Evolutionary conservation across 306 rosid genomes (phyloP).

Genomic region (Erythrophleum fordii): DNA sequence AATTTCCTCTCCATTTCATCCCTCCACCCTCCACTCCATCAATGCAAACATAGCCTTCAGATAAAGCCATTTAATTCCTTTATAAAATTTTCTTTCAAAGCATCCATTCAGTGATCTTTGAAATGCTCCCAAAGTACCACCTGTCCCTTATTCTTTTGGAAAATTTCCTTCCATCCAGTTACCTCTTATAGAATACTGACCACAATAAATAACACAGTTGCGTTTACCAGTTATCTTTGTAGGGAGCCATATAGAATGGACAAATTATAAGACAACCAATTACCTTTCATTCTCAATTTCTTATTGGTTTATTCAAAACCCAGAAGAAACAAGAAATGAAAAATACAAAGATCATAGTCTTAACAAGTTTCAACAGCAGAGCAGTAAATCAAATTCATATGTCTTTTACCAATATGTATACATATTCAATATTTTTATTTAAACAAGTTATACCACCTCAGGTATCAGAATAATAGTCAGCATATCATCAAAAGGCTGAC

Average conservation of each 20-base stretch:
- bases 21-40: not conserved
- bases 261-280: not conserved
- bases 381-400: slow-evolving; percentile 33
- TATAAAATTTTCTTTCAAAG: not conserved
- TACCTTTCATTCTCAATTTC: not conserved
- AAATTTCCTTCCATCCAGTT: not conserved
- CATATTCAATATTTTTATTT: slow-evolving; percentile 47
- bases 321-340: not conserved
- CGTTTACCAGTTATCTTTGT: slow-evolving; percentile 1
- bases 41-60: not conserved
- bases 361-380: slow-evolving; percentile 18
- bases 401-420: slow-evolving; percentile 43
- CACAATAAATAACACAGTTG: not conserved
- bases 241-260: not conserved
- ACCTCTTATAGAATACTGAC: not conserved
- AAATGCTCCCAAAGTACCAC: not conserved
- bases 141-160: not conserved
- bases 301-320: slow-evolving; percentile 9
- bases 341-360: slow-evolving; percentile 24
- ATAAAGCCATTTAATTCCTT: not conserved
- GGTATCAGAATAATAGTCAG: slow-evolving; percentile 51
- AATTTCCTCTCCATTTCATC: not conserved
- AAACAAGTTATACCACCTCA: slow-evolving; percentile 16
- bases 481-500: slow-evolving; percentile 42
- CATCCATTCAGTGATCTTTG: too few species aligned